Conservation (phyloP, 805 yeast species). For the Candida arabinofermentans region DNA sequence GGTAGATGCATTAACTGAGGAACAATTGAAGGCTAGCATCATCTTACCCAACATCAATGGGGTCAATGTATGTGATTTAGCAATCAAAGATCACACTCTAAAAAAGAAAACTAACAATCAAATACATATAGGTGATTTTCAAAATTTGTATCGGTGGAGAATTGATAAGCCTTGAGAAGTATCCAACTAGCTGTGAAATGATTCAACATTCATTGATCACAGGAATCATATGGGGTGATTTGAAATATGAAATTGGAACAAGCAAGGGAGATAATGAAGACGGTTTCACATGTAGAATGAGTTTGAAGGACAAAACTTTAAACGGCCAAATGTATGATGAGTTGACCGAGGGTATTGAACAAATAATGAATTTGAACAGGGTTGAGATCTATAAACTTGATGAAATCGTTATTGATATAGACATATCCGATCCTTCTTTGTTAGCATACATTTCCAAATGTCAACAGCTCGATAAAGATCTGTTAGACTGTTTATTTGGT, state of each 20-base stretch:
- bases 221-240: conserved; percentile 13
- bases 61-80: not conserved
- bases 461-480: not conserved
- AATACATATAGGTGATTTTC: conserved; percentile 5
- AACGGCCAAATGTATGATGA: conserved; percentile 15
- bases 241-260: conserved; percentile 6
- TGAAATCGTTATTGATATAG: conserved; percentile 6
- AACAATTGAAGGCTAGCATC: not conserved
- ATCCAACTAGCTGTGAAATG: conserved; percentile 18
- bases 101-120: not conserved
- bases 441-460: not conserved
- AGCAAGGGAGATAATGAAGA: not conserved
- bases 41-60: not conserved
- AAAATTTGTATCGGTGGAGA: conserved; percentile 8
- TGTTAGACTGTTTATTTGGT: conserved; percentile 6
- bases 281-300: conserved; percentile 5
- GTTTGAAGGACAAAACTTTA: conserved; percentile 10
- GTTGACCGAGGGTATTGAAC: conserved; percentile 7
- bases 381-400: conserved; percentile 7
- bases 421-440: conserved; percentile 7
- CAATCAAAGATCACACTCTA: not conserved
- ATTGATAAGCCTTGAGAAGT: conserved; percentile 3
- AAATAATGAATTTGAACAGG: conserved; percentile 9
- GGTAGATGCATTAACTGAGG: not conserved
- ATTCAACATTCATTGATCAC: conserved; percentile 13